These are phyloP conservation scores for Chlamydomonas schloesseri DNA, from an alignment of 139 green algal genomes.

Conservation along the genomic window DNA sequence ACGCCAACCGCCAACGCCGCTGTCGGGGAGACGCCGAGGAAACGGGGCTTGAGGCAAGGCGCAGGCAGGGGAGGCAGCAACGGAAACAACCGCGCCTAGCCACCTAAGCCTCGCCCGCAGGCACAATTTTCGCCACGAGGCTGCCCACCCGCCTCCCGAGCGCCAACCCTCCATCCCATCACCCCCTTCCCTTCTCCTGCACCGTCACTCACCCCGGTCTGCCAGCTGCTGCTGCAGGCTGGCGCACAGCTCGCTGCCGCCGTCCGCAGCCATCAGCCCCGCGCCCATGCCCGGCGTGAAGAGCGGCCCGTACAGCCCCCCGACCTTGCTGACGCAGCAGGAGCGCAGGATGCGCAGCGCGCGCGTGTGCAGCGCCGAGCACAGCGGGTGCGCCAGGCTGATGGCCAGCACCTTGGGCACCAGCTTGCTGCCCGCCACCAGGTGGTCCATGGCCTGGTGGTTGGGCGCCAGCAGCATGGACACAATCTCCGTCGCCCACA, in stretches of 20 bases:
- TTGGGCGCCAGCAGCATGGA: constrained; percentile 46
- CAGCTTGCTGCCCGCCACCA: constrained; percentile 49
- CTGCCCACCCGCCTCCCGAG: neutral
- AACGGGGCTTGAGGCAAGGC: too few species aligned
- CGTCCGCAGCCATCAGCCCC: neutral
- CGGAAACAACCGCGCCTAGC: too few species aligned
- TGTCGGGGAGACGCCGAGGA: neutral
- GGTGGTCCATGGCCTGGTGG: constrained; percentile 30
- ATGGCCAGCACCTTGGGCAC: constrained; percentile 36
- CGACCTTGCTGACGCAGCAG: constrained; percentile 47
- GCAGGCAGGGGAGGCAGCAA: neutral
- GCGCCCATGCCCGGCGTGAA: constrained; percentile 32
- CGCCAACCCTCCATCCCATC: neutral
- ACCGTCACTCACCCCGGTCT: neutral
- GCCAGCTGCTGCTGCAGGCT: constrained; percentile 46
- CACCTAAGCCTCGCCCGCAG: too few species aligned
- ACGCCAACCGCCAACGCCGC: constrained; percentile 36
- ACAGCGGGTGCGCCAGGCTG: constrained; percentile 48
- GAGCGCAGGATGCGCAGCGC: constrained; percentile 50
- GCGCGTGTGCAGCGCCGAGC: constrained; percentile 51
- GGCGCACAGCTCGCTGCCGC: neutral
- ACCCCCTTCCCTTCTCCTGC: neutral
- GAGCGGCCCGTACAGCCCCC: constrained; percentile 34
- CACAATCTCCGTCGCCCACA: constrained; percentile 51
- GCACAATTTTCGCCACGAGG: too few species aligned